These are phyloP conservation scores for Leishmania tarentolae DNA, from an alignment of 208 protist species.

Conservation along the genomic window DNA sequence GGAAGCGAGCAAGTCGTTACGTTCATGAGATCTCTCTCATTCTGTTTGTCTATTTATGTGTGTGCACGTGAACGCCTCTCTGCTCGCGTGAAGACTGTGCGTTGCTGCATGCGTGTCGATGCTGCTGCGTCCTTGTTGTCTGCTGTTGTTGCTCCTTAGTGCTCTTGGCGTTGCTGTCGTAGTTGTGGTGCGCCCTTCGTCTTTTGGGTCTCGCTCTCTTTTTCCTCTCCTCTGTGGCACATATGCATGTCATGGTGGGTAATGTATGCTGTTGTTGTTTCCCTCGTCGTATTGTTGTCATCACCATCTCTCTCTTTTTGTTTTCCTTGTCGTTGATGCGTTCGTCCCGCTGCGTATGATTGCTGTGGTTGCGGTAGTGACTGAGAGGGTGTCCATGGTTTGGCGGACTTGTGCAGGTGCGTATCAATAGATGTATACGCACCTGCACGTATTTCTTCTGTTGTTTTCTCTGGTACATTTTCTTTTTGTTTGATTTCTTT, in stretches of 20 bases:
- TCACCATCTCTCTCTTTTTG: not conserved
- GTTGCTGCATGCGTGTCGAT: not conserved
- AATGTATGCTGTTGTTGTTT: not conserved
- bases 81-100: not conserved
- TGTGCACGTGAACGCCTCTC: not conserved
- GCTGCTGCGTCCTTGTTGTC: not conserved
- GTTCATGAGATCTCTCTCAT: not conserved
- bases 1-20: not conserved
- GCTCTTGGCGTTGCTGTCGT: not conserved
- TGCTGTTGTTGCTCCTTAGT: not conserved
- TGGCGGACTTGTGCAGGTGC: not conserved
- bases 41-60: not conserved
- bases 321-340: not conserved
- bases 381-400: not conserved
- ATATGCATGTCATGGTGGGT: not conserved
- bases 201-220: not conserved
- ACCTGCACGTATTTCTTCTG: not conserved
- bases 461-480: not conserved
- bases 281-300: constrained; percentile 8
- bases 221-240: not conserved
- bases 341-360: not conserved
- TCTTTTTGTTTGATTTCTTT: not conserved
- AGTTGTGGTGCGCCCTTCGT: not conserved
- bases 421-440: not conserved
- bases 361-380: not conserved